phyloP scores from a whole-genome alignment of 1,284 basidiomycete species.

The Ustilago sp. region DNA sequence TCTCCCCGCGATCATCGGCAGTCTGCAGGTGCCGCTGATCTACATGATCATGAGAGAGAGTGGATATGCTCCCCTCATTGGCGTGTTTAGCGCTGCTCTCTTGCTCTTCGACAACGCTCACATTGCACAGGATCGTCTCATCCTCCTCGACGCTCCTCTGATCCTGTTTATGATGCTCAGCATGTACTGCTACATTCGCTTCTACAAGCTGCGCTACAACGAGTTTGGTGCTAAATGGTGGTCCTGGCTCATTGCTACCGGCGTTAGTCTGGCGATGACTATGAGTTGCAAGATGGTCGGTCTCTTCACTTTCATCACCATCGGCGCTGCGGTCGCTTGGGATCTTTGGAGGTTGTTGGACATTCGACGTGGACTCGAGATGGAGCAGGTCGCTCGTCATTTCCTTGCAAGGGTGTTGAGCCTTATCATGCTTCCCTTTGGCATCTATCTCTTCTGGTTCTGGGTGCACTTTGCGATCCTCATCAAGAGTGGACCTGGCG shows the following conservation, averaged over 20 bases:
- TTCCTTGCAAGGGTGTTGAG: conserved; percentile 86
- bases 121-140: conserved; percentile 92
- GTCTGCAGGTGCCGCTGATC: conserved; percentile 87
- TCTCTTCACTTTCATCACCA: conserved; percentile 86
- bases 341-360: conserved; percentile 97
- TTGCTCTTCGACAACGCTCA: conserved; percentile 98
- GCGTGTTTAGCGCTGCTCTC: conserved; percentile 85
- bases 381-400: conserved; percentile 86
- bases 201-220: conserved; percentile 91
- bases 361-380: conserved; percentile 78
- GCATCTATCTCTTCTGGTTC: conserved; percentile 95
- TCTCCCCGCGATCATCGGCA: conserved; percentile 89
- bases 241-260: conserved; percentile 91
- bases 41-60: conserved; percentile 98
- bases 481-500: conserved; percentile 89
- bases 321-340: conserved; percentile 89
- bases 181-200: conserved; percentile 93
- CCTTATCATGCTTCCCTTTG: conserved; percentile 87
- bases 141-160: conserved; percentile 92
- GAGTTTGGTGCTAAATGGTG: conserved; percentile 77
- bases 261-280: conserved; percentile 91
- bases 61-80: conserved; percentile 89
- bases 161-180: conserved; percentile 96
- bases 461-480: conserved; percentile 94
- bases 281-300: conserved; percentile 99